A percentile compares a stretch with the other conserved stretches of the same genome.
Evolutionary conservation across 1,284 basidiomycete genomes (phyloP).

Genomic region (Cutaneotrichosporon curvatum): DNA sequence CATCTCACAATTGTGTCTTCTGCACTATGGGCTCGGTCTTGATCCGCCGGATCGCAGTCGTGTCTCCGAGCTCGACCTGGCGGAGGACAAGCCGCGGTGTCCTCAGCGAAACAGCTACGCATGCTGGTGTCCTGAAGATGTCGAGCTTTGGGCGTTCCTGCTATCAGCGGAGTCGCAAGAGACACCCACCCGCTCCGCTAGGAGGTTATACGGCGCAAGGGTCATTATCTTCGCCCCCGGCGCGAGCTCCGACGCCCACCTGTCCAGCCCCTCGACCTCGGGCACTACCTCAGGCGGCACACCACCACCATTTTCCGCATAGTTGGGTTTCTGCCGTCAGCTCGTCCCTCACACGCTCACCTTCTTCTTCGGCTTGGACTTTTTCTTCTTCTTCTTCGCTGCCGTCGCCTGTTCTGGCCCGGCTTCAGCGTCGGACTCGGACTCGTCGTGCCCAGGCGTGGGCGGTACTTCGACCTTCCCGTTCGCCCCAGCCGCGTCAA

Average conservation of each 20-base stretch:
- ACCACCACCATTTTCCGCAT: conserved; percentile 16
- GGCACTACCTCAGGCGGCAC: conserved; percentile 15
- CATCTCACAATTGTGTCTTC: conserved; percentile 37
- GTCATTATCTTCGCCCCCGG: conserved; percentile 10
- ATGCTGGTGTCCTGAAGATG: conserved; percentile 30
- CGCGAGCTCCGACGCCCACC: conserved; percentile 23
- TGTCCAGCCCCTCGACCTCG: conserved; percentile 8
- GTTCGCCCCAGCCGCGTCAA: too few relatives aligned
- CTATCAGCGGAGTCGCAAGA: not conserved
- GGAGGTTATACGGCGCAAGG: conserved; percentile 21
- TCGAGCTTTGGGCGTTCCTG: conserved; percentile 17
- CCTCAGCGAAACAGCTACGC: conserved; percentile 21
- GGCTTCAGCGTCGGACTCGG: not conserved
- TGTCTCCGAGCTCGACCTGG: conserved; percentile 30
- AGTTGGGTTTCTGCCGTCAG: conserved; percentile 4
- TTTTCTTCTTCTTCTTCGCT: conserved; percentile 19
- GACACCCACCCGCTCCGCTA: conserved; percentile 22
- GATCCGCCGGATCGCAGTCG: conserved; percentile 32
- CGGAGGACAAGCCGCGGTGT: conserved; percentile 31
- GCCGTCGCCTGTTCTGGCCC: not conserved
- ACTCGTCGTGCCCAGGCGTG: not conserved
- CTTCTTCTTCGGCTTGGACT: conserved; percentile 17
- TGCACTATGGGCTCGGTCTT: conserved; percentile 43
- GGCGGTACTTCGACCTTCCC: not conserved
- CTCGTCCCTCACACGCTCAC: not conserved